These are phyloP conservation scores for Furcasterigmium sp. DNA, from an alignment of 2,329 filamentous ascomycete species.

Conservation along the genomic window DNA sequence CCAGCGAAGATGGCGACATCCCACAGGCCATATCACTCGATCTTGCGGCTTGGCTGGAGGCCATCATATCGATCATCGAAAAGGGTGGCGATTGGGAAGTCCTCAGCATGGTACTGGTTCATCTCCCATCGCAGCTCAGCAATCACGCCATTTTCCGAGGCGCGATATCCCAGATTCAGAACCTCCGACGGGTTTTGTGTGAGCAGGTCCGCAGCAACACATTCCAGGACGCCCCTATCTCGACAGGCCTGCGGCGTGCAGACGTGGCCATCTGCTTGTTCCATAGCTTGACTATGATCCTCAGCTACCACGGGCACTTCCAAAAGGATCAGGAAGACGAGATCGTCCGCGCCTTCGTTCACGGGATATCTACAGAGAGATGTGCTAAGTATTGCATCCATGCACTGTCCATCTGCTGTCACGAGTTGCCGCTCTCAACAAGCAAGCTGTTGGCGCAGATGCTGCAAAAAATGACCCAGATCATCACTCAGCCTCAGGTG, in stretches of 20 bases:
- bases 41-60: conserved; percentile 69
- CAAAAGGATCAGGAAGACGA: conserved; percentile 83
- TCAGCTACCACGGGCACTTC: conserved; percentile 87
- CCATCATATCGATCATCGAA: conserved; percentile 62
- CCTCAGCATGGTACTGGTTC: conserved; percentile 83
- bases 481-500: conserved; percentile 88
- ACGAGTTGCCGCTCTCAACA: conserved; percentile 84
- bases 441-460: conserved; percentile 82
- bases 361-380: conserved; percentile 78
- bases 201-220: conserved; percentile 73
- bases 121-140: conserved; percentile 80
- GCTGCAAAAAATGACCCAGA: conserved; percentile 88
- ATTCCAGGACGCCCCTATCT: conserved; percentile 75
- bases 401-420: conserved; percentile 88
- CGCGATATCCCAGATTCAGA: conserved; percentile 68
- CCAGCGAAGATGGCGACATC: conserved; percentile 9
- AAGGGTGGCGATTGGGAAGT: conserved; percentile 83
- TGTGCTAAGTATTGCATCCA: conserved; percentile 93
- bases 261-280: conserved; percentile 88
- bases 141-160: conserved; percentile 82
- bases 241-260: conserved; percentile 76
- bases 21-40: conserved; percentile 44
- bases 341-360: conserved; percentile 78
- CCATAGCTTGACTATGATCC: conserved; percentile 77
- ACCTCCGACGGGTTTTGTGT: conserved; percentile 71